Evolutionary conservation across 2,329 filamentous ascomycete genomes (phyloP), one percentile per base, ranked within the genome.

Genomic region (Ascochyta fabae): DNA sequence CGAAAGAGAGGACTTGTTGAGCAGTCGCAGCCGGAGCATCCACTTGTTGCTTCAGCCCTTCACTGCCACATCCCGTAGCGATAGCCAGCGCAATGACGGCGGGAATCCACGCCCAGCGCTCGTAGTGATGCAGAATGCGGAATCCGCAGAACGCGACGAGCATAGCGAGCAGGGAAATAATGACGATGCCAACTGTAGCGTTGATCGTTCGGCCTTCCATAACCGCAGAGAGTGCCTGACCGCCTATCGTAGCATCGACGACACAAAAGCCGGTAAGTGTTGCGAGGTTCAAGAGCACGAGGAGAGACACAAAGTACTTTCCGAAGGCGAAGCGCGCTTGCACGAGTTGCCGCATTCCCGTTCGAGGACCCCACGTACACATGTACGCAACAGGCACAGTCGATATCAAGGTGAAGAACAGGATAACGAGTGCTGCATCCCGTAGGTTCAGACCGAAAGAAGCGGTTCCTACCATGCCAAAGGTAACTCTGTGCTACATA

Each of bases 261-360:
- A 88, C 80, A 45, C 81, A 83, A 75, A 88, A 88, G n/a, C 85
- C 85, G 4, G 81, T 83, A 2, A 88, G 76, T 0, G 85, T 88
- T 13, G 84, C 85, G 23, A 88, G 76, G 64, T 88, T 88, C 56
- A 88, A 77, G 9, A 88, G 67, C 3, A 87, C 82, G 2, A 85
- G 81, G n/a, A 88, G 68, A 0, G 81, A 83, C 31, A 86, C 83
- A 19, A 84, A 74, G 65, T 86, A 87, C 49, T 69, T 73, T 22
- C 70, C 71, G 67, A 87, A 89, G 36, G 82, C 83, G 70, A 83
- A 88, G 22, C 86, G 79, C 4, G 86, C 86, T 61, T 86, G 84
- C 7, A 88, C 81, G 80, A 88, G 86, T 71, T 88, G 86, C 15
- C 86, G 80, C 80, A 88, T 83, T 38, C 86, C 86, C 9, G 85